Evolutionary conservation across 345 rosid genomes (phyloP).

Genomic region (Salix brachista): DNA sequence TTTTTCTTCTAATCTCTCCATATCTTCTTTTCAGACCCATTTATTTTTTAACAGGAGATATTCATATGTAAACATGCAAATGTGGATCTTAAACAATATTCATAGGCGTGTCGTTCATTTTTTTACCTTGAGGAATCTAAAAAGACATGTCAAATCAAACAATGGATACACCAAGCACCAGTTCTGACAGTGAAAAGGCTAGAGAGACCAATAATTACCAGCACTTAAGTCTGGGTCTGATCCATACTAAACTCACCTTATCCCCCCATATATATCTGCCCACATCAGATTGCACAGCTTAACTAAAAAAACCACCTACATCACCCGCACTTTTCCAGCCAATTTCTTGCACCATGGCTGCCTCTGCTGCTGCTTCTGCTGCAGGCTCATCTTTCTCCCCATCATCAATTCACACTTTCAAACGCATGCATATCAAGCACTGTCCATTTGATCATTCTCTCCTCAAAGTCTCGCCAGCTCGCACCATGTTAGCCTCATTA

Average conservation of each 20-base stretch:
- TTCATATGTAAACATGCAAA: neutral
- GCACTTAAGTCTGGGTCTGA: neutral
- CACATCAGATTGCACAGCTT: conserved; percentile 27
- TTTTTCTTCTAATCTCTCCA: too few relatives aligned
- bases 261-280: conserved; percentile 11
- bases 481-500: neutral
- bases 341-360: conserved; percentile 23
- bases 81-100: neutral
- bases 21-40: too few relatives aligned
- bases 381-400: conserved; percentile 38
- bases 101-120: neutral
- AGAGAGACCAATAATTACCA: neutral
- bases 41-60: neutral
- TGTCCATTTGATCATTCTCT: conserved; percentile 8
- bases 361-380: conserved; percentile 46
- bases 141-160: neutral
- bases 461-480: conserved; percentile 16
- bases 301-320: conserved; percentile 22
- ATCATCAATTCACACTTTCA: conserved; percentile 36
- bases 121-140: too few relatives aligned
- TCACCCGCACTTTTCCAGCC: neutral
- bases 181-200: neutral
- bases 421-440: conserved; percentile 33
- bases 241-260: conserved; percentile 9
- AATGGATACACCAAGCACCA: neutral